A percentile compares a stretch with the other conserved stretches of the same genome.
Conservation (phyloP, 192 early-diverging fungal species). For the Bifiguratus adelaidae region DNA sequence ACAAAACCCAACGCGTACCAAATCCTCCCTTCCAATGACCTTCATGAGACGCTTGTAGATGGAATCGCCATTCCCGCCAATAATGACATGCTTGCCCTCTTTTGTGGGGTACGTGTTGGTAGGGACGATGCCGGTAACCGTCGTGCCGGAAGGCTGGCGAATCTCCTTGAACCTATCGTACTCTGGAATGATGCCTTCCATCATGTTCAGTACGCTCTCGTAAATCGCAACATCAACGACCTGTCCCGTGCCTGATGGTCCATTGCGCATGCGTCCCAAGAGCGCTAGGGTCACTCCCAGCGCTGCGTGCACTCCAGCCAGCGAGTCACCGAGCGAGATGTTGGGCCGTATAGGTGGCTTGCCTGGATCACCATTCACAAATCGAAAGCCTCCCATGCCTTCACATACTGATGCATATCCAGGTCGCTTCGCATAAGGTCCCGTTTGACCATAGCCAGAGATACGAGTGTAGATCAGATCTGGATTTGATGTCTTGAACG, state of each 20-base stretch:
- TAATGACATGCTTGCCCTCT: constrained; percentile 35
- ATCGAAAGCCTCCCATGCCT: constrained; percentile 31
- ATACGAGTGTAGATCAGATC: constrained; percentile 33
- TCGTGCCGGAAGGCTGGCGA: constrained; percentile 37
- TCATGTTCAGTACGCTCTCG: constrained; percentile 34
- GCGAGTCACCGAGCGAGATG: constrained; percentile 34
- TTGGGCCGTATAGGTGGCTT: constrained; percentile 35
- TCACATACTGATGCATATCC: constrained; percentile 43
- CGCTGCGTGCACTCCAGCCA: constrained; percentile 36
- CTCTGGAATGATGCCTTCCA: constrained; percentile 35
- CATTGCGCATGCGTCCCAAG: background rate
- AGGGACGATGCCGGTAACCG: constrained; percentile 37
- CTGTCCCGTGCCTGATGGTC: constrained; percentile 19
- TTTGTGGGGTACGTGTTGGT: constrained; percentile 31
- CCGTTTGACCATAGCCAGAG: constrained; percentile 39
- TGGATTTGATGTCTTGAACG: constrained; percentile 18
- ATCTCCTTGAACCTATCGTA: constrained; percentile 29
- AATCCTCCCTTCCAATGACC: constrained; percentile 25
- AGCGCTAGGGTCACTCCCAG: constrained; percentile 25
- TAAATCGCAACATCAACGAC: constrained; percentile 40
- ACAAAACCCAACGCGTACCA: constrained; percentile 6
- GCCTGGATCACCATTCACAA: constrained; percentile 26
- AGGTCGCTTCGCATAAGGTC: constrained; percentile 27
- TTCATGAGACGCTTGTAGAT: constrained; percentile 34
- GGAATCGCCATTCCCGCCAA: constrained; percentile 36